Evolutionary conservation across 2,329 filamentous ascomycete species (phyloP).

Genomic region (Calonectria hawksworthii): DNA sequence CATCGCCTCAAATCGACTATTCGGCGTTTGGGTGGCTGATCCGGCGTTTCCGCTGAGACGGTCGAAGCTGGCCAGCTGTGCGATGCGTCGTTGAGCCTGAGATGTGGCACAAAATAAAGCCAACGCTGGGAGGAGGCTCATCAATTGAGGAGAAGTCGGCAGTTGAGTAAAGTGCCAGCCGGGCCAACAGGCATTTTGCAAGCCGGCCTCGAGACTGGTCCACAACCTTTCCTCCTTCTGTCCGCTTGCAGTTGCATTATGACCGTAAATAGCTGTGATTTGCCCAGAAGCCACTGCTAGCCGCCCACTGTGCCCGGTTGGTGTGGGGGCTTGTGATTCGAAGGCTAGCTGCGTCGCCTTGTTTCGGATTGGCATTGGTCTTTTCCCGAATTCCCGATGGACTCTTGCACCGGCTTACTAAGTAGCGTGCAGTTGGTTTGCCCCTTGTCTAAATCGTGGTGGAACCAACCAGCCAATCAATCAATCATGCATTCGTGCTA

Average conservation of each 20-base stretch:
- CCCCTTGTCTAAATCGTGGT: not conserved
- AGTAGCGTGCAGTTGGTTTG: not conserved
- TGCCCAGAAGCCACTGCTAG: not conserved
- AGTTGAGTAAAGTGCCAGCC: not conserved
- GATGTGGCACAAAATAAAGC: not conserved
- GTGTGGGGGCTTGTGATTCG: not conserved
- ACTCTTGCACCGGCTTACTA: not conserved
- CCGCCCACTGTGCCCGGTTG: not conserved
- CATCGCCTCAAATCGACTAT: not conserved
- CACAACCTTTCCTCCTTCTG: not conserved
- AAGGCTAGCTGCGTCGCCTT: not conserved
- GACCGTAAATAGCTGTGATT: not conserved
- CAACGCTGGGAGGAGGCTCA: not conserved
- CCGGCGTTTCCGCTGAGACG: not conserved
- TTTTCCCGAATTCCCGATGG: not conserved
- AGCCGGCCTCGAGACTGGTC: not conserved
- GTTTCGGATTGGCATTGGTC: not conserved
- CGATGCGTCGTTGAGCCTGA: not conserved
- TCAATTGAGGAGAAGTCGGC: not conserved
- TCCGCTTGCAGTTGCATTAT: not conserved
- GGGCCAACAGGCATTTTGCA: not conserved
- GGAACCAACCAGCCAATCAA: not conserved
- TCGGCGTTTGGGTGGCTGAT: not conserved
- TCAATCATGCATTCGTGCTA: not conserved
- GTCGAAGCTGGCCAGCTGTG: not conserved